phyloP scores from a whole-genome alignment of 2,329 filamentous ascomycete genomes.

The Pseudogymnoascus sp. region DNA sequence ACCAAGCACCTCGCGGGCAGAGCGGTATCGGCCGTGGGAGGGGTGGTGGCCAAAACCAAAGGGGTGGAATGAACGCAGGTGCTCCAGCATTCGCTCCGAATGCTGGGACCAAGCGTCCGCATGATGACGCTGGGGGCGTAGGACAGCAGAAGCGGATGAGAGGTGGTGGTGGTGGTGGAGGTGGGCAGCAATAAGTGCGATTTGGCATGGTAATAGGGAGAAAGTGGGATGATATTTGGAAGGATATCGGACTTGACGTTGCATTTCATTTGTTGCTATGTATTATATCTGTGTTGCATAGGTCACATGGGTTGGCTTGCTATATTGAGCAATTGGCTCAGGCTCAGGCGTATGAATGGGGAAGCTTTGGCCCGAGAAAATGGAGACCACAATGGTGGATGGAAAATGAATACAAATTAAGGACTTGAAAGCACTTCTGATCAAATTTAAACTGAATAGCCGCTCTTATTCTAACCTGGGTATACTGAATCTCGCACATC shows the following conservation, averaged over 20 bases:
- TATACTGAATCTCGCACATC: conserved; percentile 1
- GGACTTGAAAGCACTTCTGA: background rate
- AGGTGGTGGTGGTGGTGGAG: conserved; percentile 27
- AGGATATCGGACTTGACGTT: background rate
- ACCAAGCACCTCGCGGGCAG: conserved; percentile 10
- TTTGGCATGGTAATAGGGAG: background rate
- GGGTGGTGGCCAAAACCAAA: conserved; percentile 17
- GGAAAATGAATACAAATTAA: conserved; percentile 8
- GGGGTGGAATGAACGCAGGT: conserved; percentile 28
- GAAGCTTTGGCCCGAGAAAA: background rate
- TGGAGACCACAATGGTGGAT: background rate
- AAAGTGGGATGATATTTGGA: background rate
- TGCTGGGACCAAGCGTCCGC: conserved; percentile 25
- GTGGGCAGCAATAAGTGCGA: background rate
- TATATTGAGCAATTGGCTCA: conserved; percentile 1
- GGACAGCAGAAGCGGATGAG: conserved; percentile 36
- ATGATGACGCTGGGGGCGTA: conserved; percentile 27
- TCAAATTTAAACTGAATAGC: background rate
- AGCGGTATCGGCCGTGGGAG: conserved; percentile 16
- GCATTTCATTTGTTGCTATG: conserved; percentile 3
- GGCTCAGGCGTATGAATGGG: conserved; percentile 4
- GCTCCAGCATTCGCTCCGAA: conserved; percentile 25
- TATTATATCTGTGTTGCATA: conserved; percentile 9
- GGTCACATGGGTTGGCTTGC: background rate
- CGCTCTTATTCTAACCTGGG: background rate